Evolutionary conservation across 129 eudicot species (phyloP), one percentile per base, ranked within the genome.

Genomic region (Tagetes erecta): DNA sequence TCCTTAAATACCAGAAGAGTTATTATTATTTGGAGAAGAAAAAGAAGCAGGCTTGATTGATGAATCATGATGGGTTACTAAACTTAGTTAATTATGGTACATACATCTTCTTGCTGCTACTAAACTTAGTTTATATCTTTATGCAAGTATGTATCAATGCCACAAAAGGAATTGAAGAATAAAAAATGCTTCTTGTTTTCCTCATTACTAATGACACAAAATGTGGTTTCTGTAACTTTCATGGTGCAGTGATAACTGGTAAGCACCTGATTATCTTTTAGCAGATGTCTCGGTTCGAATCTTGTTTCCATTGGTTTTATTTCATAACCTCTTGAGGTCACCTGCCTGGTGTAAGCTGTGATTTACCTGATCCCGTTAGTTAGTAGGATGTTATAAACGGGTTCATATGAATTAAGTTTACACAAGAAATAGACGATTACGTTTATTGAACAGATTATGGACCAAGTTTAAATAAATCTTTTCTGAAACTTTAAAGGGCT

Each of bases 21-120:
- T 50, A 79, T 78, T 50, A 79, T 20, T 81, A 84, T 68, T 67
- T 87, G 78, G 88, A 89, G 88, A 84, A 80, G 85, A 80, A 76
- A 78, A 84, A 74, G 84, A 82, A 87, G 82, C 85, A 84, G 67
- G 67, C 77, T 12, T 83, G 42, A 78, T 51, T 57, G 13, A 30
- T 42, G 46, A 2, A 3, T 33, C 8, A 52, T 57, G 13, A 30
- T 42, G 46, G 5, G 3, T 33, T 13, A 52, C 33, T 52, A 33
- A 6, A 8, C 57, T 51, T 51, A 8, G 31, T 49, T 41, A 20
- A n/a, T 38, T 67, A n/a, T 57, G 42, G 46, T 35, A 59, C 65
- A 59, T 59, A 3, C 14, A 59, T 5, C 38, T 37, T 62, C 36
- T 37, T 36, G 37, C 2, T 62, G 37, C 37, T 6, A 62, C 8